These are phyloP conservation scores for Dacryopinax primogenitus DNA, from an alignment of 768 basidiomycete species.

Conservation along the genomic window DNA sequence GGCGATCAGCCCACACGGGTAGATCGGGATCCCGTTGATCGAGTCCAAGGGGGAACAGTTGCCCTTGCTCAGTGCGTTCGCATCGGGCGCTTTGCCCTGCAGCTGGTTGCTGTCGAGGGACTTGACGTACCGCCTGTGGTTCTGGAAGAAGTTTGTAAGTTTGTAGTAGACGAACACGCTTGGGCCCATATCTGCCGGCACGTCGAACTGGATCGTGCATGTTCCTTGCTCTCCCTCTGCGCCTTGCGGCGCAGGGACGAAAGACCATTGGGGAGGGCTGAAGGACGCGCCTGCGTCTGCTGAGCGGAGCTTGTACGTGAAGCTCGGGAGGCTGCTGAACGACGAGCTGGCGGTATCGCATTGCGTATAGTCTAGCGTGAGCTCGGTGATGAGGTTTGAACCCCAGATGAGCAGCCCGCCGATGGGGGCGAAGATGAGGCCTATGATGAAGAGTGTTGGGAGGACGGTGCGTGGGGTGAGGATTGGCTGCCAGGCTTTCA, in stretches of 20 bases:
- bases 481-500: constrained; percentile 99
- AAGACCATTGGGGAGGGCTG: constrained; percentile 58
- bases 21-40: constrained; percentile 45
- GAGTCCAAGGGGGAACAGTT: constrained; percentile 82
- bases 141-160: constrained; percentile 93
- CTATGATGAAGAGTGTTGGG: constrained; percentile 90
- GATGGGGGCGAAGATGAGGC: constrained; percentile 88
- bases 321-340: constrained; percentile 51
- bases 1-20: constrained; percentile 94
- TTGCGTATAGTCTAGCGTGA: constrained; percentile 88
- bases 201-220: constrained; percentile 69
- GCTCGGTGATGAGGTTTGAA: constrained; percentile 62
- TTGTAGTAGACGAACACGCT: constrained; percentile 92
- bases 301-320: constrained; percentile 52
- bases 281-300: constrained; percentile 36
- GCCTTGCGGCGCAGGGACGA: constrained; percentile 41
- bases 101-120: constrained; percentile 77
- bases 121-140: constrained; percentile 94
- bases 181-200: constrained; percentile 61
- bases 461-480: constrained; percentile 95
- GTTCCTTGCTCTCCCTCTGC: constrained; percentile 30
- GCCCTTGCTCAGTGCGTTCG: constrained; percentile 42
- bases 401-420: constrained; percentile 94
- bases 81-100: constrained; percentile 49
- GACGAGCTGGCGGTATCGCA: constrained; percentile 57